A percentile compares a stretch with the other conserved stretches of the same genome.
Conservation (phyloP, 2,329 filamentous ascomycete genomes). For the Ceratocystis colombiana region DNA sequence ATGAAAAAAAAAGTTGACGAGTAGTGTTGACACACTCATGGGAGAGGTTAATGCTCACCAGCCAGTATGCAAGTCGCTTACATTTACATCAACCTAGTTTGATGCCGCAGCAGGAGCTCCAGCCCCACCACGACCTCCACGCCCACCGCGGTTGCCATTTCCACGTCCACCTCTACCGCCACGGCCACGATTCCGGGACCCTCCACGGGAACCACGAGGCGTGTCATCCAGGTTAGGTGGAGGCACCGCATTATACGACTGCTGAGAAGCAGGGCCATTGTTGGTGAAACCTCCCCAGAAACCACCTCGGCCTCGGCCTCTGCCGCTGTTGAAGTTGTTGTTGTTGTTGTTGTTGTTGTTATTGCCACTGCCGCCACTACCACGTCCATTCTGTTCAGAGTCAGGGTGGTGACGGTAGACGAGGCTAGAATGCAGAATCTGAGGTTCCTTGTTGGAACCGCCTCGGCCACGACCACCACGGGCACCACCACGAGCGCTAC, state of each 20-base stretch:
- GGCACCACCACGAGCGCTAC: constrained; percentile 27
- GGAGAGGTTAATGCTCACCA: not conserved
- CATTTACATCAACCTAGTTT: constrained; percentile 26
- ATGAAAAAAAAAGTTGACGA: not conserved
- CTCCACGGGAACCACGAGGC: constrained; percentile 33
- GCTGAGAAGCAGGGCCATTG: not conserved
- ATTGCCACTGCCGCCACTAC: constrained; percentile 26
- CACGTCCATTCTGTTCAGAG: constrained; percentile 25
- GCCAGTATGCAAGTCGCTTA: not conserved
- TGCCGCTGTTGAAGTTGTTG: constrained; percentile 24
- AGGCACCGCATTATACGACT: constrained; percentile 46
- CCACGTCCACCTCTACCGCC: constrained; percentile 31
- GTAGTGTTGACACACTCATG: not conserved
- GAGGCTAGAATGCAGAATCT: constrained; percentile 21
- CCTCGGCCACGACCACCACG: constrained; percentile 27
- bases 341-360: constrained; percentile 31
- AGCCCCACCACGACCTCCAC: constrained; percentile 31
- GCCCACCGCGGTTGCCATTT: constrained; percentile 34
- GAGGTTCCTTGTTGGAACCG: constrained; percentile 29
- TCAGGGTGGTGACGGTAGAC: constrained; percentile 25
- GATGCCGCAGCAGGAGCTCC: constrained; percentile 21
- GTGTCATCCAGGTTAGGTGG: constrained; percentile 47
- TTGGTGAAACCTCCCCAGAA: constrained; percentile 24
- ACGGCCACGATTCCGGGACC: constrained; percentile 32
- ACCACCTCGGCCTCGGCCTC: constrained; percentile 30